Evolutionary conservation across 345 rosid genomes (phyloP).

Genomic region (Geranium rotundifolium): DNA sequence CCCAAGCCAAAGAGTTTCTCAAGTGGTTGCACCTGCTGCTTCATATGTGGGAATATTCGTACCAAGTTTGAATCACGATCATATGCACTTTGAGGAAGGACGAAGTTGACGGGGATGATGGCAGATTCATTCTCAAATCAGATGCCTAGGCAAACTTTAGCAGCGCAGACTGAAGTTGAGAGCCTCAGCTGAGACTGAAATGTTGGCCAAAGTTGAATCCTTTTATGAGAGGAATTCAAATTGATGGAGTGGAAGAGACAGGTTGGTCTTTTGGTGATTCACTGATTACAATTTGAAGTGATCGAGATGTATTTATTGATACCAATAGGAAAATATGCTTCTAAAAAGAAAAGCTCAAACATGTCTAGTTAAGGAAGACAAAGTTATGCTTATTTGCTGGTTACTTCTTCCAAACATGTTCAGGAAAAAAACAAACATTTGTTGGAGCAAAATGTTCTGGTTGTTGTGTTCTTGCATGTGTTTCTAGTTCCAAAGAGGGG

Average conservation of each 20-base stretch:
- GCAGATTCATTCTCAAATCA: constrained; percentile 1
- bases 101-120: constrained; percentile 34
- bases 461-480: too few species aligned
- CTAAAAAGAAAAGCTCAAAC: too few species aligned
- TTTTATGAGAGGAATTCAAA: too few species aligned
- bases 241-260: not conserved
- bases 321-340: not conserved
- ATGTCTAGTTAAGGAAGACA: too few species aligned
- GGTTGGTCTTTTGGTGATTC: constrained; percentile 6
- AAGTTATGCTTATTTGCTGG: not conserved
- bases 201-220: too few species aligned
- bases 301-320: constrained; percentile 8
- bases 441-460: too few species aligned
- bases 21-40: not conserved
- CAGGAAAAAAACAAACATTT: too few species aligned
- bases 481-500: too few species aligned
- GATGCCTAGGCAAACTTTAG: too few species aligned
- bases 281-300: constrained; percentile 5
- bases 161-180: constrained; percentile 19
- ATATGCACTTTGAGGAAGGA: constrained; percentile 29
- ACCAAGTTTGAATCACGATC: constrained; percentile 7
- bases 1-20: not conserved
- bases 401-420: too few species aligned
- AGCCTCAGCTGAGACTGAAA: constrained; percentile 22
- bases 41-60: too few species aligned